Conservation (phyloP, 352 stramenopile species). For the Globisporangium rhizosaccharum region DNA sequence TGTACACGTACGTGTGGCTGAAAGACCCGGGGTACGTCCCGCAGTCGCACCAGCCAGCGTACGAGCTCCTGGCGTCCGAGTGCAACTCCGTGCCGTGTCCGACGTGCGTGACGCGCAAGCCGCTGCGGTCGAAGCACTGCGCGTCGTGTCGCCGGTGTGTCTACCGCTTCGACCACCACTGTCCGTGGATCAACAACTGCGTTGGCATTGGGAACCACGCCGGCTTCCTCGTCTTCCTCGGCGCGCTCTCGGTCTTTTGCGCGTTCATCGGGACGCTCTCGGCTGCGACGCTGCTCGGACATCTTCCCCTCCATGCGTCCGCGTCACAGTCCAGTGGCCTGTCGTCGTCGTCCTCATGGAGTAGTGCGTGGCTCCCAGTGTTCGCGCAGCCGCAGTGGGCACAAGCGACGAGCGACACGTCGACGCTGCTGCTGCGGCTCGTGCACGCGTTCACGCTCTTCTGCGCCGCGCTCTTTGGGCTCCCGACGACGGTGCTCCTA, state of each 20-base stretch:
- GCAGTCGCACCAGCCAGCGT: conserved; percentile 51
- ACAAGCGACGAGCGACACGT: conserved; percentile 12
- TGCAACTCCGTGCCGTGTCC: conserved; percentile 62
- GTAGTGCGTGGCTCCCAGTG: background rate
- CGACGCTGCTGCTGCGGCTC: conserved; percentile 40
- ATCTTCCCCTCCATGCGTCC: conserved; percentile 29
- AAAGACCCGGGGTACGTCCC: conserved; percentile 75
- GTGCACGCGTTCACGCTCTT: conserved; percentile 53
- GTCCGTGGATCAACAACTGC: conserved; percentile 86
- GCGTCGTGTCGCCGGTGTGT: conserved; percentile 74
- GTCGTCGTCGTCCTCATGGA: background rate
- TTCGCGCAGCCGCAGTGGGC: conserved; percentile 10
- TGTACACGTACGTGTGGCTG: conserved; percentile 78
- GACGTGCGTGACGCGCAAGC: conserved; percentile 74
- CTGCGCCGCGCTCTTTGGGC: conserved; percentile 54
- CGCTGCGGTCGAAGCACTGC: conserved; percentile 76
- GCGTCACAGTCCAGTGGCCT: conserved; percentile 11
- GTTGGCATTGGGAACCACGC: conserved; percentile 68
- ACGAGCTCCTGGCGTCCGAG: conserved; percentile 71
- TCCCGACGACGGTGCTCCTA: conserved; percentile 60
- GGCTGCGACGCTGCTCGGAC: conserved; percentile 37
- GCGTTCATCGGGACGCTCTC: conserved; percentile 38
- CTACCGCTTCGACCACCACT: conserved; percentile 82
- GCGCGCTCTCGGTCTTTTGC: conserved; percentile 44
- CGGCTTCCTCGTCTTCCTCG: conserved; percentile 70